phyloP scores from a whole-genome alignment of 208 protist species.

The Acanthamoeba divionensis region DNA sequence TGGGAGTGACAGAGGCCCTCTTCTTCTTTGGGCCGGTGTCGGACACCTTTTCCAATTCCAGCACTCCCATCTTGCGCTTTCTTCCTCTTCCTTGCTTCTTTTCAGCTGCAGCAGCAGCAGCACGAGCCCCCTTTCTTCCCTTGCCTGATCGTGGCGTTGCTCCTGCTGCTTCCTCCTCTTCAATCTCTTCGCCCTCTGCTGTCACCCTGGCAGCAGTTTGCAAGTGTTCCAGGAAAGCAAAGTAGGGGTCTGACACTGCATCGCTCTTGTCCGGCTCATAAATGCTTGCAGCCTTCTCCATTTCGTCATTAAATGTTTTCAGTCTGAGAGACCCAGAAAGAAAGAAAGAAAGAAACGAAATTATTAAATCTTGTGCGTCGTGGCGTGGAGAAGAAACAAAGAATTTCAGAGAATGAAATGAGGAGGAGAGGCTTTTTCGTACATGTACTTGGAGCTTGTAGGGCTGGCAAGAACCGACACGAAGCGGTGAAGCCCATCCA shows the following conservation, averaged over 20 bases:
- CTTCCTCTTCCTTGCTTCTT: neutral
- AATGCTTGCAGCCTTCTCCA: neutral
- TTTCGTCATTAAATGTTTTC: neutral
- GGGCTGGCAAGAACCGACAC: neutral
- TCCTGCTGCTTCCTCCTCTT: too few relatives aligned
- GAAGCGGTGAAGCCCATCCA: constrained; percentile 13
- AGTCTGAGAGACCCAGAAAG: neutral
- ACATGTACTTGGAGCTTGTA: constrained; percentile 39
- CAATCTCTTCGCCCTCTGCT: neutral
- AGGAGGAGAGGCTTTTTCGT: neutral
- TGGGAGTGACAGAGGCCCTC: neutral
- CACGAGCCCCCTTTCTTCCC: too few relatives aligned
- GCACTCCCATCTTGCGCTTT: neutral
- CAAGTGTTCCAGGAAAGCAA: neutral
- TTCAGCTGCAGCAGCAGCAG: too few relatives aligned
- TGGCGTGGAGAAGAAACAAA: neutral
- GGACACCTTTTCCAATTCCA: constrained; percentile 36
- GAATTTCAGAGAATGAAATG: neutral
- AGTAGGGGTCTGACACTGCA: neutral
- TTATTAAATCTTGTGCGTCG: neutral
- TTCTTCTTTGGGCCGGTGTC: neutral
- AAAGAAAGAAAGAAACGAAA: neutral
- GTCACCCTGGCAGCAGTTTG: neutral
- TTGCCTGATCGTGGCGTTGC: too few relatives aligned
- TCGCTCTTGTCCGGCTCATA: neutral